Evolutionary conservation across 2,329 filamentous ascomycete species (phyloP).

Genomic region (Ophiocordyceps camponoti-floridani): DNA sequence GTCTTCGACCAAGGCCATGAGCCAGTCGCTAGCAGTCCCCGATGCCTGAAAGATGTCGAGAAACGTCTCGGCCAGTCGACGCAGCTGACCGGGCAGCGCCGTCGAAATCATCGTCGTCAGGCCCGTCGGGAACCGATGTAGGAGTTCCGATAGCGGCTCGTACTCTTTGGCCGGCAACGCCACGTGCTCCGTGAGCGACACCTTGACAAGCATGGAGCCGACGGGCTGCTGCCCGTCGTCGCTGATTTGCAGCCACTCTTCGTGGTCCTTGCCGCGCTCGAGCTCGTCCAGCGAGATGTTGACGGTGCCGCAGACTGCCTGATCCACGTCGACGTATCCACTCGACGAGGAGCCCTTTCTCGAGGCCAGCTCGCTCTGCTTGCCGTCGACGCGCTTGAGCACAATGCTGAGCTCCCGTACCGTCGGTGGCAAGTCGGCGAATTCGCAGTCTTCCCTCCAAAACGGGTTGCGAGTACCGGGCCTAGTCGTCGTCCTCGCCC

Average conservation of each 20-base stretch:
- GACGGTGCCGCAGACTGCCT: slow-evolving; percentile 50
- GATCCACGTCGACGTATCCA: slow-evolving; percentile 15
- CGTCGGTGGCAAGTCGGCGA: slow-evolving; percentile 51
- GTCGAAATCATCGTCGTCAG: slow-evolving; percentile 73
- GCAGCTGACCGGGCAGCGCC: slow-evolving; percentile 59
- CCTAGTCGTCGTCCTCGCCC: slow-evolving; percentile 58
- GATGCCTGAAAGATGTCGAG: slow-evolving; percentile 94
- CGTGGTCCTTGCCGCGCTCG: slow-evolving; percentile 57
- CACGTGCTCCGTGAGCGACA: slow-evolving; percentile 74
- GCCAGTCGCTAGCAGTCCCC: slow-evolving; percentile 68
- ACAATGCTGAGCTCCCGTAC: slow-evolving; percentile 53
- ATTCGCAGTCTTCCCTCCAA: slow-evolving; percentile 69
- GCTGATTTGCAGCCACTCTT: slow-evolving; percentile 74
- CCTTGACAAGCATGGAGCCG: slow-evolving; percentile 69
- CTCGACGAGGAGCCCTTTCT: slow-evolving; percentile 15
- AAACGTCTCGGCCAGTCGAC: slow-evolving; percentile 66
- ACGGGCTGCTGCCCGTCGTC: slow-evolving; percentile 61
- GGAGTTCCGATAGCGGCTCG: slow-evolving; percentile 57
- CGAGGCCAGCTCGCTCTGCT: slow-evolving; percentile 10
- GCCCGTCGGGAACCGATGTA: slow-evolving; percentile 71
- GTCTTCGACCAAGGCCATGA: slow-evolving; percentile 84
- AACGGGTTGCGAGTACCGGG: slow-evolving; percentile 56
- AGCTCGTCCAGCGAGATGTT: slow-evolving; percentile 68
- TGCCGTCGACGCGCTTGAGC: slow-evolving; percentile 38
- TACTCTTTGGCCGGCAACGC: slow-evolving; percentile 81